These are phyloP conservation scores for Sanguinoderma infundibulare DNA, from an alignment of 1,284 basidiomycete species.

Conservation along the genomic window DNA sequence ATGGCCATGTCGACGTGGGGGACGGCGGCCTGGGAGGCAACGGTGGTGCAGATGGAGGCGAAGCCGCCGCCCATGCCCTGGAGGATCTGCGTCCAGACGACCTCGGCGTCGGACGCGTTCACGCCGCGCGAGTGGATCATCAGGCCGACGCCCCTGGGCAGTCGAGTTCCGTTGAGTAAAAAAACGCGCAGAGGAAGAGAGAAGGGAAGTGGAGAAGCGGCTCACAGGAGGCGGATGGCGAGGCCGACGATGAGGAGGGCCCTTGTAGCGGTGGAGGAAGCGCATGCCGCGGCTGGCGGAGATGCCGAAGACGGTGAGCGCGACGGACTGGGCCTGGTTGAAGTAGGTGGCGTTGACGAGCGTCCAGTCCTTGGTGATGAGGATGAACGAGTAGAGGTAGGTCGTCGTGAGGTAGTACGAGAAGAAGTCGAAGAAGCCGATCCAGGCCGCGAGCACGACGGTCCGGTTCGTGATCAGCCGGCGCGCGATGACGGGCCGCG, in stretches of 20 bases:
- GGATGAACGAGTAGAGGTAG: constrained; percentile 64
- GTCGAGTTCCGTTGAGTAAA: too few relatives aligned
- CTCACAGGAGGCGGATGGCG: constrained; percentile 59
- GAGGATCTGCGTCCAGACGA: constrained; percentile 75
- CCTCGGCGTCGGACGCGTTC: constrained; percentile 58
- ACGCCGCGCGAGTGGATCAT: constrained; percentile 77
- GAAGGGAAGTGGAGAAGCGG: constrained; percentile 4
- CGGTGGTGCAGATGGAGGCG: constrained; percentile 70
- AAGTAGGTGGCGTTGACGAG: constrained; percentile 59
- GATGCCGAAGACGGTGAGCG: constrained; percentile 70
- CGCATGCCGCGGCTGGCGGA: constrained; percentile 62
- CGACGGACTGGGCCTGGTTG: constrained; percentile 58
- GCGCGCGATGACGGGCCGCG: constrained; percentile 54
- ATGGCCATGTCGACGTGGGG: constrained; percentile 80
- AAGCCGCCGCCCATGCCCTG: constrained; percentile 84
- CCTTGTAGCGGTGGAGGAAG: constrained; percentile 60
- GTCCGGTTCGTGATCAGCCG: constrained; percentile 62
- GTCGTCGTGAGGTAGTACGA: constrained; percentile 67
- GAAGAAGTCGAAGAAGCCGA: constrained; percentile 74
- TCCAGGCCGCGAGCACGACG: constrained; percentile 62
- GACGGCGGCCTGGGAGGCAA: constrained; percentile 81
- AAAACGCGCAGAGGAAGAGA: too few relatives aligned
- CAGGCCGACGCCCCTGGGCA: constrained; percentile 64
- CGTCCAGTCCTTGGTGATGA: constrained; percentile 65
- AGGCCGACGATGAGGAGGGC: constrained; percentile 70